Evolutionary conservation across 2,329 filamentous ascomycete species (phyloP).

Genomic region (Verticillium klebahnii): DNA sequence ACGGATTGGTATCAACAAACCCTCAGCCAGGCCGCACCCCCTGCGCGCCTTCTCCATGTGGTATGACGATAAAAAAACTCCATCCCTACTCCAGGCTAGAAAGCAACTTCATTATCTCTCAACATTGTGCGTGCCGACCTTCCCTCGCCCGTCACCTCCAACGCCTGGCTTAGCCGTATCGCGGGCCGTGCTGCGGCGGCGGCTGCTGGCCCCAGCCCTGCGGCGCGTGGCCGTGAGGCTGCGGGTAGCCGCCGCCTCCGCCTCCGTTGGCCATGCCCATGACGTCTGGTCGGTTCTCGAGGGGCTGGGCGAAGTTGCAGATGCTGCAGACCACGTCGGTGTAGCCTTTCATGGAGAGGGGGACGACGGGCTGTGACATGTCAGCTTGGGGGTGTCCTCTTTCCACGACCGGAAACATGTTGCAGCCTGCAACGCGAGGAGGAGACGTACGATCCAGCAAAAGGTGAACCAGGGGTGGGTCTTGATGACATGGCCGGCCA

Average conservation of each 20-base stretch:
- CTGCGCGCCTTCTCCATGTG: not conserved
- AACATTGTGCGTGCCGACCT: not conserved
- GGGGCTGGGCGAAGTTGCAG: conserved; percentile 70
- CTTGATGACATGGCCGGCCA: conserved; percentile 55
- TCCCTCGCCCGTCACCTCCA: not conserved
- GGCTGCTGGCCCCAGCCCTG: conserved; percentile 26
- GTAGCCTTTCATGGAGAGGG: conserved; percentile 63
- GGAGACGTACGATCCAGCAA: conserved; percentile 61
- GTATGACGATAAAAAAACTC: not conserved
- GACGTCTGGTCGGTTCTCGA: conserved; percentile 53
- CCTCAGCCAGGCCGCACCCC: not conserved
- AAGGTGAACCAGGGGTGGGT: conserved; percentile 72
- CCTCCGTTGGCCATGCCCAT: conserved; percentile 44
- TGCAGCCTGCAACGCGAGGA: not conserved
- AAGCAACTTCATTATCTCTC: not conserved
- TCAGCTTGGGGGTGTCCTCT: too few relatives aligned
- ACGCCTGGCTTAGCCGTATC: not conserved
- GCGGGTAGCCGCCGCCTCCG: conserved; percentile 23
- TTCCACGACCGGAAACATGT: not conserved
- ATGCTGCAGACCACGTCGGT: conserved; percentile 69
- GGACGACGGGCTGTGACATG: conserved; percentile 56
- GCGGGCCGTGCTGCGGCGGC: conserved; percentile 7
- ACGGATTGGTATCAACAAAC: not conserved
- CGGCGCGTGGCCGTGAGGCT: conserved; percentile 24
- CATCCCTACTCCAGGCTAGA: not conserved